phyloP scores from a whole-genome alignment of 805 yeast species.

The Pichia californica region DNA sequence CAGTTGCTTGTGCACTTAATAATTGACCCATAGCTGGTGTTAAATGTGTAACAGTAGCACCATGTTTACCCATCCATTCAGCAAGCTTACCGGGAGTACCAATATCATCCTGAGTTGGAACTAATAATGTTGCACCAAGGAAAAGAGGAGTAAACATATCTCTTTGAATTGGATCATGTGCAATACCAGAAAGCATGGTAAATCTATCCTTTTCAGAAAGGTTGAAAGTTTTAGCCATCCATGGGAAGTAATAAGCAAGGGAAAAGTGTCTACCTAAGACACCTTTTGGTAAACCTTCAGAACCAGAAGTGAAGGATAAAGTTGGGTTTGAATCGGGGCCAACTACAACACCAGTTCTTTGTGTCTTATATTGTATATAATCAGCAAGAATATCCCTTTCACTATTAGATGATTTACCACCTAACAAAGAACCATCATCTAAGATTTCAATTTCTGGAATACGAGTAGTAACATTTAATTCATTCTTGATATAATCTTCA shows the following conservation, averaged over 20 bases:
- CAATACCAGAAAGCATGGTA: slow-evolving; percentile 98
- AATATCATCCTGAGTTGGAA: slow-evolving; percentile 95
- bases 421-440: slow-evolving; percentile 65
- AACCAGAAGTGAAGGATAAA: slow-evolving; percentile 91
- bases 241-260: slow-evolving; percentile 93
- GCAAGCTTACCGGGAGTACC: slow-evolving; percentile 98
- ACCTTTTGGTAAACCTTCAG: slow-evolving; percentile 98
- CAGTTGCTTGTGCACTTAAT: slow-evolving; percentile 88
- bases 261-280: slow-evolving; percentile 97
- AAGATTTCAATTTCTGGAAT: slow-evolving; percentile 73
- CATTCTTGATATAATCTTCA: slow-evolving; percentile 65
- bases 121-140: slow-evolving; percentile 86
- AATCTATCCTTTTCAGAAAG: slow-evolving; percentile 76
- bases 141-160: slow-evolving; percentile 98
- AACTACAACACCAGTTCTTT: slow-evolving; percentile 80
- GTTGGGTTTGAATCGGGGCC: slow-evolving; percentile 99
- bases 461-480: slow-evolving; percentile 64
- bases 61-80: slow-evolving; percentile 89
- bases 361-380: slow-evolving; percentile 40
- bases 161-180: slow-evolving; percentile 98
- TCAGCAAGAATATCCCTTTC: slow-evolving; percentile 47
- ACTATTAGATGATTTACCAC: slow-evolving; percentile 41
- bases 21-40: slow-evolving; percentile 99
- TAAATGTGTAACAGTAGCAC: slow-evolving; percentile 93
- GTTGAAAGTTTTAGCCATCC: slow-evolving; percentile 90